Evolutionary conservation across 306 rosid genomes (phyloP), one percentile per base, ranked within the genome.

Genomic region (Canavalia gladiata): DNA sequence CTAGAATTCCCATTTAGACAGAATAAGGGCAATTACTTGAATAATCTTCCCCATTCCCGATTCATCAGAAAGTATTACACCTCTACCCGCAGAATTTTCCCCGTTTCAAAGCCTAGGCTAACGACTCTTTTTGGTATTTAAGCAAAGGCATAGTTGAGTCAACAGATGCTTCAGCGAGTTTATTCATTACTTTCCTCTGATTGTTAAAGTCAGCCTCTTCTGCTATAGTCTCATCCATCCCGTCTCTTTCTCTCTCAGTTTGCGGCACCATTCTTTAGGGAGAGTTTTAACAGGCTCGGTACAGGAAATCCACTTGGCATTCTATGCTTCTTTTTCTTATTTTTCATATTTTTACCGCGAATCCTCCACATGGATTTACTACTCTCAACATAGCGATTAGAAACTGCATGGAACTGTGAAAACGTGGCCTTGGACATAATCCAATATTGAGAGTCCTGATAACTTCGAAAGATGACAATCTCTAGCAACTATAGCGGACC

Each of bases 21-120:
- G 97, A 76, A 95, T 97, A 58, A 95, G 97, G 7, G 99, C 87
- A 84, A 95, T 95, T 12, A 97, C 97, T 91, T 95, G 97, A 74
- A 93, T 79, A 70, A 97, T 95, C 82, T 95, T 95, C 75, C 99
- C 97, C 99, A 95, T 95, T 60, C 98, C 98, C 97, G 93, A 93
- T 84, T 95, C 99, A 80, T 95, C 99, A 7, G 99, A 97, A 67
- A 95, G 99, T 70, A 95, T 95, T 58, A 97, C 97, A 52, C 99
- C 99, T 84, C 81, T 90, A 71, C 59, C 75, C 9, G 9, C 68
- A 76, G 93, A 91, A 33, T 56, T 72, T 84, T 95, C 0, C 99
- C 82, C 93, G 95, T 80, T 86, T 89, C 87, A 91, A 67, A 72
- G 95, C 99, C 97, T 97, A 95, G 6, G 94, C 86, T 82, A 95